Evolutionary conservation across 169 alveolate species (phyloP), one percentile per base, ranked within the genome.

Genomic region (Babesia ovata): DNA sequence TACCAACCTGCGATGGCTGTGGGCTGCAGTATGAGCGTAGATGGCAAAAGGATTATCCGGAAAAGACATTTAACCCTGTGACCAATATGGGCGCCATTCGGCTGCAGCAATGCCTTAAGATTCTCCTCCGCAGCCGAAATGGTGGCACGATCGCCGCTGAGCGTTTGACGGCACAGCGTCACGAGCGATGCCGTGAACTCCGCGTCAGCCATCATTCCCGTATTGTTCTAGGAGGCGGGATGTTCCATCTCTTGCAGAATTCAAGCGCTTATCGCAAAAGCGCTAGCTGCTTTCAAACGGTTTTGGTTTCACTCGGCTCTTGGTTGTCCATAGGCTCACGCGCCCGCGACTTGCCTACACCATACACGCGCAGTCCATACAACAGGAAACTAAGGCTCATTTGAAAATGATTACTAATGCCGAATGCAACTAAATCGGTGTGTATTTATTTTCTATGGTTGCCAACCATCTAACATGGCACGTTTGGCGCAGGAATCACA

Each of bases 161-260:
- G 70, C 10, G 90, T 28, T 61, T 83, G 85, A 14, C 86, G 72
- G 52, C 85, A 83, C 58, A 83, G 70, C 39, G 90, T 52, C 49
- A 83, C 69, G 17, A 83, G 33, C 49, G 88, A 42, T 19, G 76
- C 57, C 52, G 70, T 81, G 66, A 81, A 81, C 26, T 19, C 50
- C 24, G 26, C 50, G 53, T 78, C 87, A 22, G 82, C 75, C 81
- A 78, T 78, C n/a, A 19, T 69, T 78, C 36, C 16, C 29, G 28
- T 22, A 39, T 8, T 9, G 73, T 0, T 29, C 46, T 45, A 63
- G 4, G 50, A 24, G 10, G 28, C 56, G 70, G 1, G 2, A 33
- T 36, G 42, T 11, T 36, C 52, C 70, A 36, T 61, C 70, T 56
- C 54, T 53, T 7, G 28, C 10, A 16, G 0, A 45, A 45, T 0